A percentile compares a stretch with the other conserved stretches of the same genome.
Evolutionary conservation across 1,284 basidiomycete genomes (phyloP).

Genomic region (Puccinia horiana): DNA sequence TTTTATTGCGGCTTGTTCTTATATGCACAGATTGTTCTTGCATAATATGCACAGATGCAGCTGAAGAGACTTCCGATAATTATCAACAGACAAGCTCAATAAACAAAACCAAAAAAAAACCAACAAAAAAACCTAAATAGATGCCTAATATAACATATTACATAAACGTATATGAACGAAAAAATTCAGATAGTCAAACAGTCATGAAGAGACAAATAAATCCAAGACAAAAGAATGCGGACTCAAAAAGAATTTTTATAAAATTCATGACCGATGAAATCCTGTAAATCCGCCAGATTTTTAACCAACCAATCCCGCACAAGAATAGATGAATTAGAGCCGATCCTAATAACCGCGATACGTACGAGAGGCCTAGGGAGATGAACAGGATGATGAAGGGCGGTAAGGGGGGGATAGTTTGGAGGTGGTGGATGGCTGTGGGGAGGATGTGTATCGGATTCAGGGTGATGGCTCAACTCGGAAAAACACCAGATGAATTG

Average conservation of each 20-base stretch:
- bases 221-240: neutral
- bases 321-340: neutral
- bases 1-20: too few relatives aligned
- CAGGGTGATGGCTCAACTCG: conserved; percentile 12
- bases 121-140: too few relatives aligned
- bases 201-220: neutral
- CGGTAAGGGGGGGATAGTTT: neutral
- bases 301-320: conserved; percentile 23
- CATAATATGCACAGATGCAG: too few relatives aligned
- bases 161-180: too few relatives aligned
- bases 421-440: neutral
- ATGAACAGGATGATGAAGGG: neutral
- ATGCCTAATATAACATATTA: too few relatives aligned
- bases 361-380: neutral
- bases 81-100: too few relatives aligned
- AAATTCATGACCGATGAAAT: conserved; percentile 38
- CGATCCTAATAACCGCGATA: conserved; percentile 24
- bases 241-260: conserved; percentile 34
- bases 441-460: neutral
- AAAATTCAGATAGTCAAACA: neutral
- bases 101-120: too few relatives aligned
- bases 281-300: conserved; percentile 18
- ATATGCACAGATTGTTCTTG: too few relatives aligned
- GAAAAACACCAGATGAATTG: conserved; percentile 27
- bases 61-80: too few relatives aligned